Conservation (phyloP, 495 filamentous ascomycete species). For the Staphylotrichum longicolle region DNA sequence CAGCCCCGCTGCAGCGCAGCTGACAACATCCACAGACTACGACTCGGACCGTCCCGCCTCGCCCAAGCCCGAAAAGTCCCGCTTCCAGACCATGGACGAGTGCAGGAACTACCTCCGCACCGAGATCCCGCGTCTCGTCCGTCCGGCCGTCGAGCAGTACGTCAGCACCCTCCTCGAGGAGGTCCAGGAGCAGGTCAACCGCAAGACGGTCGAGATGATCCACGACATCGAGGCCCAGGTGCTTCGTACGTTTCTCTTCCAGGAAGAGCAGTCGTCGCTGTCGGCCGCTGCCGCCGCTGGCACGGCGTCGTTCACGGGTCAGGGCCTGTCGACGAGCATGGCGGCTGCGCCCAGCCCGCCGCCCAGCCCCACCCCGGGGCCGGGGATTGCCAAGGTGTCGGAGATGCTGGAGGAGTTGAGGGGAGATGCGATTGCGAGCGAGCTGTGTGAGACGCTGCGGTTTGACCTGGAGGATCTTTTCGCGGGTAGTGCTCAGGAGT, state of each 20-base stretch:
- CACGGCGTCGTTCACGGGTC: too few relatives aligned
- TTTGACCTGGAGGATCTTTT: constrained; percentile 5
- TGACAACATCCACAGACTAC: constrained; percentile 22
- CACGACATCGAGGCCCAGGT: constrained; percentile 22
- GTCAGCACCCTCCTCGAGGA: constrained; percentile 26
- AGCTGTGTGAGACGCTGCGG: not conserved
- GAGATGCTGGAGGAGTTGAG: not conserved
- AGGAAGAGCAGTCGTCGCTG: constrained; percentile 16
- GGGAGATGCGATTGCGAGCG: not conserved
- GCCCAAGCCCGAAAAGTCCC: not conserved
- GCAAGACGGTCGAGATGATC: constrained; percentile 25
- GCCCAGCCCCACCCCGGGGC: not conserved
- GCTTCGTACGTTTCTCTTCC: constrained; percentile 24
- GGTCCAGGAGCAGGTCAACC: constrained; percentile 21
- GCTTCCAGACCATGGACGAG: constrained; percentile 23
- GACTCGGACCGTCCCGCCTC: constrained; percentile 4
- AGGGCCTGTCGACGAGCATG: too few relatives aligned
- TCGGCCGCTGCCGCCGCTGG: not conserved
- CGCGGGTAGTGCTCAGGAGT: not conserved
- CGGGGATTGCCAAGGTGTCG: not conserved
- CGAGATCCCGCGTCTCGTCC: constrained; percentile 25
- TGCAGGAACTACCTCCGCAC: constrained; percentile 22
- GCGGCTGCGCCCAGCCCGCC: not conserved
- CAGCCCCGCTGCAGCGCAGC: not conserved
- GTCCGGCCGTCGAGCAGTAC: constrained; percentile 26